Evolutionary conservation across 176 grass and related monocot species (phyloP).

Genomic region (Oryza meyeriana): DNA sequence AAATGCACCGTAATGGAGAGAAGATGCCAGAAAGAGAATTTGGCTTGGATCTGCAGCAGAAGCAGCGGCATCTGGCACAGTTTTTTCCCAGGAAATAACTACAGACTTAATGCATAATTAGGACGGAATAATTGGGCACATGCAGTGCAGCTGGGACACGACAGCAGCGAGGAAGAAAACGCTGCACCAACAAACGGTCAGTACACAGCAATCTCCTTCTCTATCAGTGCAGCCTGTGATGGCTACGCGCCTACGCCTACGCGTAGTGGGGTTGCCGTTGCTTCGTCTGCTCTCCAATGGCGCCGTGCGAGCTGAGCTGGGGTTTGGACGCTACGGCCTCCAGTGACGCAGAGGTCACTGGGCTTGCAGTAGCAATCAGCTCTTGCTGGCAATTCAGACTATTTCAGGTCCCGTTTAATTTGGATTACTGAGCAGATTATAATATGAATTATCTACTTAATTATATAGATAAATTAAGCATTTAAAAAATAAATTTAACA

Average conservation of each 20-base stretch:
- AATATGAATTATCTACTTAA: no score
- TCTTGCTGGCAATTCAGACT: neutral
- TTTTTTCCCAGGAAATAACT: neutral
- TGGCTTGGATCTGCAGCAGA: neutral
- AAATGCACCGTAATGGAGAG: neutral
- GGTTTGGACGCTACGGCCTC: neutral
- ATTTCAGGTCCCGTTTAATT: no score
- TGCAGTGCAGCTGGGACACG: neutral
- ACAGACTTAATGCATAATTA: neutral
- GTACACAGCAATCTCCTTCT: neutral
- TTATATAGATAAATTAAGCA: no score
- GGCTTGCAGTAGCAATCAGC: neutral
- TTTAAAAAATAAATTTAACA: no score
- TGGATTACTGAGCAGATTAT: no score
- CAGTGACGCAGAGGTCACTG: neutral
- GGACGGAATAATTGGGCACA: neutral
- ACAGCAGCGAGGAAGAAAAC: neutral
- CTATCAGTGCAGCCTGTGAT: conserved; percentile 12
- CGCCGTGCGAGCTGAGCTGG: neutral
- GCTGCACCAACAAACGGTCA: neutral
- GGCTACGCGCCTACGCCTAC: neutral
- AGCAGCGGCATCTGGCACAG: neutral
- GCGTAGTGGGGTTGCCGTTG: neutral
- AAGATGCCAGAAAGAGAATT: conserved; percentile 24
- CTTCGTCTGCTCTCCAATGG: neutral